These are phyloP conservation scores for Steccherinum ochraceum DNA, from an alignment of 768 basidiomycete genomes.

Conservation along the genomic window DNA sequence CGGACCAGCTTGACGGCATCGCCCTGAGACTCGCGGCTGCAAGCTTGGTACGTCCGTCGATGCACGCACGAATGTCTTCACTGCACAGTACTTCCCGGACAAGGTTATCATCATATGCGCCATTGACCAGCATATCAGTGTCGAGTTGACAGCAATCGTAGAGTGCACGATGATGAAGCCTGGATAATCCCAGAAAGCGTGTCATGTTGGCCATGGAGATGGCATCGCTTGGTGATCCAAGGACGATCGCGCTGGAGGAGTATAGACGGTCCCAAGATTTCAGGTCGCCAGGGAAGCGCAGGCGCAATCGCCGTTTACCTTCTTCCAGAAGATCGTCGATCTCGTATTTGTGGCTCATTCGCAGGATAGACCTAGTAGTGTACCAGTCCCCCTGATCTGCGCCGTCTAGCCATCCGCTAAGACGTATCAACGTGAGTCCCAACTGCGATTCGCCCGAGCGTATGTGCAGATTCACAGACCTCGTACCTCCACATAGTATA, in stretches of 20 bases:
- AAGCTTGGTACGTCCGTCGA: not conserved
- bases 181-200: not conserved
- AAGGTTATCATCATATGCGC: not conserved
- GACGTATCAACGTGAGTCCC: too few species aligned
- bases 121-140: not conserved
- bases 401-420: not conserved
- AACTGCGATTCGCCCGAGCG: not conserved
- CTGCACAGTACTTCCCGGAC: not conserved
- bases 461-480: conserved; percentile 1
- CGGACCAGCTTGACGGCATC: not conserved
- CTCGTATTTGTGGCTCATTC: conserved; percentile 8
- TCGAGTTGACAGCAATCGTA: conserved; percentile 2
- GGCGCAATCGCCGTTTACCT: not conserved
- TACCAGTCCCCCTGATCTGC: not conserved
- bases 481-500: conserved; percentile 9
- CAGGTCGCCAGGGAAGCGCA: not conserved
- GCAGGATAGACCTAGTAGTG: not conserved
- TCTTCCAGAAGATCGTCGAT: conserved; percentile 2
- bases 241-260: not conserved
- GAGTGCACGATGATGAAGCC: conserved; percentile 2
- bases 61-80: conserved; percentile 1
- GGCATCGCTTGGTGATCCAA: not conserved
- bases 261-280: not conserved
- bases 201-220: conserved; percentile 5
- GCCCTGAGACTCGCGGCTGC: not conserved